Base-by-base conservation (phyloP, 2,329 filamentous ascomycete species). In the Ophiostoma perfectum region DNA sequence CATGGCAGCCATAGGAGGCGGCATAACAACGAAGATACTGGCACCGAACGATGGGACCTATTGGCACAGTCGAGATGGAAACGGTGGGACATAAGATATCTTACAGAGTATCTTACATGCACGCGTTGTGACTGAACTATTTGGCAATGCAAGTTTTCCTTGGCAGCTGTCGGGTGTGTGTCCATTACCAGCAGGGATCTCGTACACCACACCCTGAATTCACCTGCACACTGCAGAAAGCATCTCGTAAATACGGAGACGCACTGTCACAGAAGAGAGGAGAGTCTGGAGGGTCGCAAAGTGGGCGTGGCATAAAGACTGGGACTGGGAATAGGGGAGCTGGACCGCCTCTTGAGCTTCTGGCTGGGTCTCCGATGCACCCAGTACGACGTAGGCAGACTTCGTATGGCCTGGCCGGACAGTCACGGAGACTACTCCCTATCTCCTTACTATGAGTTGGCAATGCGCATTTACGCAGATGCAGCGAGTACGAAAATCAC, bases 221-320 rank as follows among this genome's bases (percentile, higher is more conserved):
- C 16, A 52, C 18, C 47, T 55, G 18, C n/a, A 58, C 27, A 60
- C 55, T 38, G 55, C 27, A 38, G 55, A 60, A 18, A 5, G 27
- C 18, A 38, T 16, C 27, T 60, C 55, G 55, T 60, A 60, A 36
- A 60, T 12, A 39, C 55, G 55, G 55, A 60, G 55, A 60, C 55
- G 4, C 14, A 27, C 27, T 38, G 55, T 39, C 55, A 60, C 55
- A 60, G 49, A 27, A 55, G 49, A 27, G 49, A 60, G 55, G 27
- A 4, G 6, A 60, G 27, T 18, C 12, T 60, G 12, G 55, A 44
- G 6, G 42, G 42, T 12, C 27, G 18, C 27, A 27, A n/a, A 55
- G n/a, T 27, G 49, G 8, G 47, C 5, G n/a, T 18, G 12, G 12
- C n/a, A n/a, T 9, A 9, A 18, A 4, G 52, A 11, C n/a, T n/a